phyloP scores from a whole-genome alignment of 2,329 filamentous ascomycete species.

The Pseudogymnoascus sp. region DNA sequence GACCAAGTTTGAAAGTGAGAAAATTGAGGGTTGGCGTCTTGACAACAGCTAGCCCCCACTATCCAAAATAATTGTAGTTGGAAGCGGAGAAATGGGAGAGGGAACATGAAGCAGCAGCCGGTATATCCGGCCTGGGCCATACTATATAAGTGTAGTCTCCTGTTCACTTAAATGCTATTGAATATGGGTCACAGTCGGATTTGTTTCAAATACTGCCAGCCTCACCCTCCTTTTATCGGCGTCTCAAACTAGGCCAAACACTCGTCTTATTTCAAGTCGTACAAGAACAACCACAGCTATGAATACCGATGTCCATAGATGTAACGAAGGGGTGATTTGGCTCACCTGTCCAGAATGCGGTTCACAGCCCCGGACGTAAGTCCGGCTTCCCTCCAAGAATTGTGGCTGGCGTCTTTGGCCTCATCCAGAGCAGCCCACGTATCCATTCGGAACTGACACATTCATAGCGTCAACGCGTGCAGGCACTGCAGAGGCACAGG shows the following conservation, averaged over 20 bases:
- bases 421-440: background rate
- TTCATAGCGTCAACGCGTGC: background rate
- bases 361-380: constrained; percentile 2
- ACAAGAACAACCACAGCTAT: background rate
- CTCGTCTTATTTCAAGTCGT: background rate
- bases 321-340: background rate
- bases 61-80: background rate
- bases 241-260: background rate
- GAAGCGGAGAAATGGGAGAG: background rate
- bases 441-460: background rate
- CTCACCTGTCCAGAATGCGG: background rate
- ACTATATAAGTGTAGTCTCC: background rate
- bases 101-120: background rate
- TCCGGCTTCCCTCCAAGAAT: background rate
- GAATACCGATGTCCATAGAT: background rate
- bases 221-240: background rate
- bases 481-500: background rate
- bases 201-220: background rate
- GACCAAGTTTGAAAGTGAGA: constrained; percentile 2
- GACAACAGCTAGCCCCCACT: background rate
- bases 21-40: background rate
- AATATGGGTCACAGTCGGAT: background rate
- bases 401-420: background rate
- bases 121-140: background rate
- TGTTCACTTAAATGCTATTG: background rate